Base-by-base conservation (phyloP, 352 stramenopile species). In the Blastocystis hominis region DNA sequence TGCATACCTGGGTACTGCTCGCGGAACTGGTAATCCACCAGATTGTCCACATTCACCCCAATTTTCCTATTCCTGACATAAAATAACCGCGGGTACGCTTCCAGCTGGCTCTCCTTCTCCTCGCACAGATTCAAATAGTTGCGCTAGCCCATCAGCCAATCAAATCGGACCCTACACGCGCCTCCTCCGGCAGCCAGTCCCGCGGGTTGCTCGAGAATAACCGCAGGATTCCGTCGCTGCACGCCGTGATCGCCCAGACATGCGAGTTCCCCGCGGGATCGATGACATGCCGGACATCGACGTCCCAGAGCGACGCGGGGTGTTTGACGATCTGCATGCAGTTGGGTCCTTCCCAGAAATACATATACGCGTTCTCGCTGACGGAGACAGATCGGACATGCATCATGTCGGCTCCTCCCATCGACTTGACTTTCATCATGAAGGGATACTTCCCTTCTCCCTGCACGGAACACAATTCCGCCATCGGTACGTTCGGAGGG, bases 381-480 rank as follows among this genome's bases (percentile, higher is more conserved):
- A 56, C 53, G 5, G 15, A 15, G 34, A 84, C 38, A 44, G 20
- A 30, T 34, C 50, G 44, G 36, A 66, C 24, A 34, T 13, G 10
- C 30, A 7, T 53, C 38, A 20, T 24, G 17, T 64, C 62, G 24
- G 10, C 10, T n/a, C 2, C 34, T 15, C 62, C 62, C 62, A 72
- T 34, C 62, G 62, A 36, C 50, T 66, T 64, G 47, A 84, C 72
- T 7, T 61, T 59, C 54, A 84, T 59, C 34, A 84, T 84, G 44
- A 84, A 84, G 24, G 72, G 72, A 40, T 84, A 84, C 13, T 84
- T 84, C 1, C 46, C 72, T 30, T 84, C 72, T 5, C 15, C 30
- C 72, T 84, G 68, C 20, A 40, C 20, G 7, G 66, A 15, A 68
- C 54, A 30, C 2, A 34, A 10, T 10, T 34, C 10, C 10, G 13